These are phyloP conservation scores for Candida saitoana DNA, from an alignment of 805 yeast genomes.

Conservation along the genomic window DNA sequence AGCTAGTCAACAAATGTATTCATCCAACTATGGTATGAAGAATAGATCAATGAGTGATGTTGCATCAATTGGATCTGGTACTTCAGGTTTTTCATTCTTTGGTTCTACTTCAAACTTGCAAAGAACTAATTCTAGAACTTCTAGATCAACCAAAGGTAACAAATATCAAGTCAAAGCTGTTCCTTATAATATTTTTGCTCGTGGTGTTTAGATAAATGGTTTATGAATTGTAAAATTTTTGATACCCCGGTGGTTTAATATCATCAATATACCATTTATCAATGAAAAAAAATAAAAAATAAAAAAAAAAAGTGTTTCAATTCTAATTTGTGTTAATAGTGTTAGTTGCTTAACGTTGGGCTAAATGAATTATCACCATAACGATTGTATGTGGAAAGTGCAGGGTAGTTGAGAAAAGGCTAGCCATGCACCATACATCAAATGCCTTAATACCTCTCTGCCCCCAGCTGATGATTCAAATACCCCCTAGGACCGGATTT, in stretches of 20 bases:
- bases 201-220: slow-evolving; percentile 1
- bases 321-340: not conserved
- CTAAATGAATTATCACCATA: not conserved
- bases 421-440: slow-evolving; percentile 1
- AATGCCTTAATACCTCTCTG: not conserved
- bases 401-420: not conserved
- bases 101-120: slow-evolving; percentile 5
- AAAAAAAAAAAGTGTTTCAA: not conserved
- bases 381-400: slow-evolving; percentile 1
- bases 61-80: slow-evolving; percentile 16
- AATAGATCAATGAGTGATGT: slow-evolving; percentile 10
- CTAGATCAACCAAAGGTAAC: slow-evolving; percentile 13
- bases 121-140: slow-evolving; percentile 1
- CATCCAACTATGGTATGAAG: not conserved
- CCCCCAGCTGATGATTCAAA: not conserved
- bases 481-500: not conserved
- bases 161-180: slow-evolving; percentile 24
- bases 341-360: not conserved
- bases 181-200: slow-evolving; percentile 19
- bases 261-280: not conserved
- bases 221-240: not conserved
- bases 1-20: not conserved
- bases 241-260: slow-evolving; percentile 5
- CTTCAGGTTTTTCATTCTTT: slow-evolving; percentile 25
- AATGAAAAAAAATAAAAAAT: not conserved